These are phyloP conservation scores for Mycena latifolia DNA, from an alignment of 768 basidiomycete genomes.

Conservation along the genomic window DNA sequence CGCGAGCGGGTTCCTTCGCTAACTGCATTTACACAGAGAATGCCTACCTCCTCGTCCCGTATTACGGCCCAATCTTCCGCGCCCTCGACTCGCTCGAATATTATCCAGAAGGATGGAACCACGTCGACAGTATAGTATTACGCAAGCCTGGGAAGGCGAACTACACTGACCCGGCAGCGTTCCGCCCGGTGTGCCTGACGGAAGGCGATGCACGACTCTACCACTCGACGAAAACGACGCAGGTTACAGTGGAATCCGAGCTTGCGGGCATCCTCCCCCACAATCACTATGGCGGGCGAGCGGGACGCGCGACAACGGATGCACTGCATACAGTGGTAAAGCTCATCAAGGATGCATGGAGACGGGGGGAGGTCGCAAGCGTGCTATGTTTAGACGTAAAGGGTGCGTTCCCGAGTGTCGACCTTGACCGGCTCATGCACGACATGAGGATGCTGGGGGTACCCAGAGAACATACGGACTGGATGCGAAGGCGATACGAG, in stretches of 20 bases:
- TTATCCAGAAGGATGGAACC: slow-evolving; percentile 39
- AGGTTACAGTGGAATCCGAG: slow-evolving; percentile 42
- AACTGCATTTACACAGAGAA: slow-evolving; percentile 48
- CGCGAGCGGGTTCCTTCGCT: slow-evolving; percentile 38
- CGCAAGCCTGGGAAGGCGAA: slow-evolving; percentile 49
- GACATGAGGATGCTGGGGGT: slow-evolving; percentile 45
- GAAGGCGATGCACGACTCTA: slow-evolving; percentile 37
- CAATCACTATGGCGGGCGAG: slow-evolving; percentile 52
- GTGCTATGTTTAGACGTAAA: slow-evolving; percentile 56
- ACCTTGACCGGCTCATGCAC: slow-evolving; percentile 43
- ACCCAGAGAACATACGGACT: slow-evolving; percentile 38
- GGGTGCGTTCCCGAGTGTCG: slow-evolving; percentile 57
- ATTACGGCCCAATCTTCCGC: slow-evolving; percentile 44
- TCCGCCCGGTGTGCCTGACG: slow-evolving; percentile 52
- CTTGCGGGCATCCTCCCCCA: slow-evolving; percentile 45
- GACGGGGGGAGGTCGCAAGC: slow-evolving; percentile 46
- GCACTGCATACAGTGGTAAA: slow-evolving; percentile 47
- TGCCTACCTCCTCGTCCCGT: slow-evolving; percentile 38
- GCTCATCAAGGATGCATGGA: slow-evolving; percentile 53
- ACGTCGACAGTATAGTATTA: slow-evolving; percentile 45
- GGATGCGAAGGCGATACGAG: neutral
- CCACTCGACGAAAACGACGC: slow-evolving; percentile 25
- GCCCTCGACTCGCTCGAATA: slow-evolving; percentile 39
- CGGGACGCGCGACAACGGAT: slow-evolving; percentile 52
- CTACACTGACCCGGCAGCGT: slow-evolving; percentile 50